These are phyloP conservation scores for Fusarium guadeloupense DNA, from an alignment of 2,329 filamentous ascomycete species.

Conservation along the genomic window DNA sequence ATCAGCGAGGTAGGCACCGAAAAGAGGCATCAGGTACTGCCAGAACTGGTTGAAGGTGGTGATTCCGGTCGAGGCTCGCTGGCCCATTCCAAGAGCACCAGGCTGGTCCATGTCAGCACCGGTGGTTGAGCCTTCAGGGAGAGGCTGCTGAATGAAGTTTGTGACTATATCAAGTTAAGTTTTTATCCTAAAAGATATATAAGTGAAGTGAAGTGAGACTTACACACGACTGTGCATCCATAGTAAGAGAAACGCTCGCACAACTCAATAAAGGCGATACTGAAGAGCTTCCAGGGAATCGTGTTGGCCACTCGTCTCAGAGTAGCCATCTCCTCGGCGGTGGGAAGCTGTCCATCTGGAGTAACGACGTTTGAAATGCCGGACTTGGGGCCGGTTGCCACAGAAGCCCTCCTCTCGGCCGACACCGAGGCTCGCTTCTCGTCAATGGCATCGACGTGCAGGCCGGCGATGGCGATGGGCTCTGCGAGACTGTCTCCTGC, in stretches of 20 bases:
- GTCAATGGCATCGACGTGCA: constrained; percentile 42
- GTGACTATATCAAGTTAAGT: constrained; percentile 51
- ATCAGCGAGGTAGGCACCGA: constrained; percentile 60
- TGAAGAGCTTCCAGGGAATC: constrained; percentile 68
- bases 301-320: constrained; percentile 64
- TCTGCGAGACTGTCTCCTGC: constrained; percentile 49
- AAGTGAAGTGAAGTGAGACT: constrained; percentile 47
- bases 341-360: constrained; percentile 32
- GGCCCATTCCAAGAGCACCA: constrained; percentile 66
- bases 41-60: constrained; percentile 65
- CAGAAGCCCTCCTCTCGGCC: constrained; percentile 44
- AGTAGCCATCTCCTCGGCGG: constrained; percentile 55
- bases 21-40: constrained; percentile 67
- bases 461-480: constrained; percentile 45
- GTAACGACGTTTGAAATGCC: not conserved
- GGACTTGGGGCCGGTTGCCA: constrained; percentile 24
- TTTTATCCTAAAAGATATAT: not conserved
- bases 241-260: constrained; percentile 81
- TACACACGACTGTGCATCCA: constrained; percentile 70
- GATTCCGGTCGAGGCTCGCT: constrained; percentile 59
- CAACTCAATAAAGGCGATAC: constrained; percentile 73
- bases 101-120: constrained; percentile 58
- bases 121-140: constrained; percentile 63
- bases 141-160: constrained; percentile 70
- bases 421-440: constrained; percentile 45